phyloP scores from a whole-genome alignment of 1,139 yeast species.

The Meyerozyma elateridarum region DNA sequence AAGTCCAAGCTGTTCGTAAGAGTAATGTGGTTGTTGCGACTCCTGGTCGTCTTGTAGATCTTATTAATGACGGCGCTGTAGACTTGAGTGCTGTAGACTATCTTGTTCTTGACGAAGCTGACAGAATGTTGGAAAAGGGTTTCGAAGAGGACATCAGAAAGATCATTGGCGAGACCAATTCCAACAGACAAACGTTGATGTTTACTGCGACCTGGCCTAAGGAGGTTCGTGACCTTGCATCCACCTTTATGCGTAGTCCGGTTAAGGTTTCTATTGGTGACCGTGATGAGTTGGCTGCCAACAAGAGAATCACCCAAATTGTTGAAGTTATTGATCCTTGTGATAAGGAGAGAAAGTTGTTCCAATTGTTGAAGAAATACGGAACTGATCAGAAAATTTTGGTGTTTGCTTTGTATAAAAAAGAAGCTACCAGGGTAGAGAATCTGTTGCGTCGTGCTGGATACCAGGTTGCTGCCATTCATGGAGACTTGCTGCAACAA shows the following conservation, averaged over 20 bases:
- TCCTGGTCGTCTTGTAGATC: slow-evolving; percentile 92
- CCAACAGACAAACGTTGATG: slow-evolving; percentile 75
- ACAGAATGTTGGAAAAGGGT: slow-evolving; percentile 94
- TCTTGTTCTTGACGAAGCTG: slow-evolving; percentile 94
- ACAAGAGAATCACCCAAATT: slow-evolving; percentile 85
- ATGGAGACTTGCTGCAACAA: slow-evolving; percentile 89
- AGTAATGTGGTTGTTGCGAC: slow-evolving; percentile 89
- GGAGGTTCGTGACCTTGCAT: slow-evolving; percentile 89
- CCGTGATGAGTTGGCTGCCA: slow-evolving; percentile 89
- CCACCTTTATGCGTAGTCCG: slow-evolving; percentile 77
- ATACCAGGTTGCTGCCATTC: slow-evolving; percentile 84
- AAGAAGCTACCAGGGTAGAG: slow-evolving; percentile 93
- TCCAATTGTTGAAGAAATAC: slow-evolving; percentile 70
- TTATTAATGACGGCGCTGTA: slow-evolving; percentile 83
- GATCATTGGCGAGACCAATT: slow-evolving; percentile 57
- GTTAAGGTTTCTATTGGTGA: slow-evolving; percentile 91
- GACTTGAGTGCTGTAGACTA: slow-evolving; percentile 66
- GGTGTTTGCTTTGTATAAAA: slow-evolving; percentile 90
- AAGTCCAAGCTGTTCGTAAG: slow-evolving; percentile 57
- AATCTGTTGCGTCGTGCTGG: slow-evolving; percentile 67
- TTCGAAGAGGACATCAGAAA: slow-evolving; percentile 92
- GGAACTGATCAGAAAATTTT: slow-evolving; percentile 78
- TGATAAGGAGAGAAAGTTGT: slow-evolving; percentile 71
- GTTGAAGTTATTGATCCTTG: slow-evolving; percentile 90
- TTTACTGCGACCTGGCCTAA: slow-evolving; percentile 89